phyloP scores from a whole-genome alignment of 495 filamentous ascomycete genomes.

The Penicillium parvum region DNA sequence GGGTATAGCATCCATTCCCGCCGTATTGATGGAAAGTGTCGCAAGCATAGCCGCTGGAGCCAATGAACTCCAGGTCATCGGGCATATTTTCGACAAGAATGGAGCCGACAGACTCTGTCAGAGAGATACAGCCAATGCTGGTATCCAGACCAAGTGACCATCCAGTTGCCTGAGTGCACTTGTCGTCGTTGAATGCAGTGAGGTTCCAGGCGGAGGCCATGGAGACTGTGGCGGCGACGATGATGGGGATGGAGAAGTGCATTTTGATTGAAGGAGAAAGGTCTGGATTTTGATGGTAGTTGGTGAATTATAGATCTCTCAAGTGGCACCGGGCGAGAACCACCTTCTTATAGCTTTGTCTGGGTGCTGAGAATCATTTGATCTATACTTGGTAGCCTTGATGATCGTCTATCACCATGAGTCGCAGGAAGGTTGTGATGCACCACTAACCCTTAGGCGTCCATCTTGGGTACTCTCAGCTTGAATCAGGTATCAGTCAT shows the following conservation, averaged over 20 bases:
- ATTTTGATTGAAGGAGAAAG: slow-evolving; percentile 2
- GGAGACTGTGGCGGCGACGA: slow-evolving; percentile 1
- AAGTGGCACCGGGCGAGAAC: background rate
- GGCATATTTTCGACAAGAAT: slow-evolving; percentile 5
- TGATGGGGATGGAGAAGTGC: background rate
- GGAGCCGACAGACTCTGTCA: background rate
- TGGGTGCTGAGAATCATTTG: background rate
- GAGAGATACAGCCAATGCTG: slow-evolving; percentile 4
- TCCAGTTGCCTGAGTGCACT: background rate
- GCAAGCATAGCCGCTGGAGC: background rate
- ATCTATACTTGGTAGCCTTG: too few species aligned
- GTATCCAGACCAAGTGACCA: background rate
- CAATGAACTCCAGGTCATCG: slow-evolving; percentile 1
- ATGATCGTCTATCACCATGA: too few species aligned
- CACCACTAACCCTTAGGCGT: too few species aligned
- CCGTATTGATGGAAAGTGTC: slow-evolving; percentile 1
- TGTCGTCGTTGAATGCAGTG: slow-evolving; percentile 4
- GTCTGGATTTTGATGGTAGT: too few species aligned
- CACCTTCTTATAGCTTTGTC: background rate
- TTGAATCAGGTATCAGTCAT: background rate
- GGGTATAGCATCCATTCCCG: slow-evolving; percentile 8
- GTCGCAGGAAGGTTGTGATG: too few species aligned
- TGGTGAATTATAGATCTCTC: too few species aligned
- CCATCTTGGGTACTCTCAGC: background rate
- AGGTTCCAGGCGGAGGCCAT: slow-evolving; percentile 5